Base-by-base conservation (phyloP, 1,284 basidiomycete genomes). In the Somion occarium region DNA sequence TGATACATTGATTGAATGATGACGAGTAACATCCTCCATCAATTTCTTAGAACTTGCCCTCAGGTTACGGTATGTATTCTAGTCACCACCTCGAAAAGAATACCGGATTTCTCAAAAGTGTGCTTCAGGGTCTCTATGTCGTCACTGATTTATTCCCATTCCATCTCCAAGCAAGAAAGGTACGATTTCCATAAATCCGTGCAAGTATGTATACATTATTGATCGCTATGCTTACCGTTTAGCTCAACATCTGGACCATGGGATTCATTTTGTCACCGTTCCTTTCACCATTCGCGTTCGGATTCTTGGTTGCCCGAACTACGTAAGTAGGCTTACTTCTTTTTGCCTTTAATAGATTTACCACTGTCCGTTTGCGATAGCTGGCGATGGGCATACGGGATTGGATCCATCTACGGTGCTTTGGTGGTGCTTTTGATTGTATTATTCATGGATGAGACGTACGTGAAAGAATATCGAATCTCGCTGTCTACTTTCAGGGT, bases 371-470 rank as follows among this genome's bases (percentile, higher is more conserved):
- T 20, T 41, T 39, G n/a, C 50, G 25, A 52, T 48, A 81, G 73
- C 48, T 88, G 83, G 82, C 69, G 84, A 39, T 90, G 86, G 85
- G 74, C 83, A 3, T 89, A 88, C 56, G 84, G 83, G 11, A 78
- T 83, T 45, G 85, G 79, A 1, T 78, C 74, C 37, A 76, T 87
- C 3, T 88, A 86, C 59, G 70, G 71, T 26, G 65, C 65, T 0
- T 53, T 85, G 9, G 81, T 88, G 5, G 71, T 88, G 5, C 39
- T 72, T 2, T 59, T 85, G 20, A 83, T 88, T 48, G 62, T 68
- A 2, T 64, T 85, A 46, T 77, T 84, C 56, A 68, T 74, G 60
- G 78, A 86, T 53, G 85, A 88, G 60, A 88, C 85, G 83, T 83
- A 61, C 58, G 73, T 64, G 12, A 26, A 34, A 30, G n/a, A 41